Percentiles rank a stretch among this genome's conserved stretches.
phyloP scores from a whole-genome alignment of 345 rosid species.

The Brassica juncea region DNA sequence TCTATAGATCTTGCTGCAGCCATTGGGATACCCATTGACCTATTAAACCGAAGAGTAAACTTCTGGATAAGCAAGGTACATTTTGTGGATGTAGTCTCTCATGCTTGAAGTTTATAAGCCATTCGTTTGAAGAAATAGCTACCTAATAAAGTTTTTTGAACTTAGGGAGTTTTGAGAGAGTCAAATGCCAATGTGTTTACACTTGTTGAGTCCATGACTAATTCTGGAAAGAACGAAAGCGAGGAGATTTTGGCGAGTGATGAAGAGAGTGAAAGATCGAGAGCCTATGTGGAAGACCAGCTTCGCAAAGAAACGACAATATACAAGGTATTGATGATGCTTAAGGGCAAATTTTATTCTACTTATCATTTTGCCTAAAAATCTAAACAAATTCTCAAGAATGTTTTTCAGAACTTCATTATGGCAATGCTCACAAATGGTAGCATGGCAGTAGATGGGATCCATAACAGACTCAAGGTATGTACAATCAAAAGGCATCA shows the following conservation, averaged over 20 bases:
- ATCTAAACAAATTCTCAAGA: constrained; percentile 25
- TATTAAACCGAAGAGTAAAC: constrained; percentile 68
- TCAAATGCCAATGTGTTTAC: constrained; percentile 55
- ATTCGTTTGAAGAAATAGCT: not conserved
- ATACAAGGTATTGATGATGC: constrained; percentile 61
- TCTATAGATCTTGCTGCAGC: constrained; percentile 68
- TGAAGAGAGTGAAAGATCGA: constrained; percentile 75
- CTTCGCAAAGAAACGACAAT: constrained; percentile 89
- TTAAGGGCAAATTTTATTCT: constrained; percentile 1
- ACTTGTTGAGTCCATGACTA: constrained; percentile 65
- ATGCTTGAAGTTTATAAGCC: constrained; percentile 2
- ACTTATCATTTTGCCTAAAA: constrained; percentile 24
- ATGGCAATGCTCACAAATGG: constrained; percentile 97
- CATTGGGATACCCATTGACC: constrained; percentile 70
- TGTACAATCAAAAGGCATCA: constrained; percentile 40
- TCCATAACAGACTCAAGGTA: constrained; percentile 79
- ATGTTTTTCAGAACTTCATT: constrained; percentile 72
- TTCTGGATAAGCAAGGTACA: constrained; percentile 93
- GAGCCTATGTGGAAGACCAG: constrained; percentile 86
- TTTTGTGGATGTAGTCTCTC: constrained; percentile 5
- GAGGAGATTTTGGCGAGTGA: constrained; percentile 75
- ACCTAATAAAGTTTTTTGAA: constrained; percentile 2
- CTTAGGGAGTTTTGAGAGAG: constrained; percentile 82
- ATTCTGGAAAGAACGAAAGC: constrained; percentile 56
- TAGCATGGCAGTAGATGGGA: constrained; percentile 84